Conservation (phyloP, 2,329 filamentous ascomycete genomes). For the Aspergillus ruber region DNA sequence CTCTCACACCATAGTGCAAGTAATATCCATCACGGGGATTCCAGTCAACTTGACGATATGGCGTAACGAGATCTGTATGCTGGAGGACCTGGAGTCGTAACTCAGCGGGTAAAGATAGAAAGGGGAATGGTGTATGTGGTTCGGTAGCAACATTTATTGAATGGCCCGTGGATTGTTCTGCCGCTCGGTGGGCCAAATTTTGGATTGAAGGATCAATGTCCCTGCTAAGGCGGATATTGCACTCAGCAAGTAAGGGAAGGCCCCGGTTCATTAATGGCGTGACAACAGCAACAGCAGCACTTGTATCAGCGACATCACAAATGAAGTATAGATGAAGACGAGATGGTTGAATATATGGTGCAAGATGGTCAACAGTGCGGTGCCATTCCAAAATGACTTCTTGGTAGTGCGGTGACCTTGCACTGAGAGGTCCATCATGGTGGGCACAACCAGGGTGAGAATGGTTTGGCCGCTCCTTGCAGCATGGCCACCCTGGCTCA, state of each 20-base stretch:
- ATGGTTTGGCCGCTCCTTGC: not conserved
- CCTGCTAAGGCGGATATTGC: not conserved
- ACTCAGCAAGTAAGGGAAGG: not conserved
- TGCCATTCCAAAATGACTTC: not conserved
- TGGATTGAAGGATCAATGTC: not conserved
- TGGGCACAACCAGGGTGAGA: not conserved
- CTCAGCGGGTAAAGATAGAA: not conserved
- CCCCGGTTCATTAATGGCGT: not conserved
- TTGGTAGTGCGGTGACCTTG: not conserved
- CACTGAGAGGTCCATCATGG: not conserved
- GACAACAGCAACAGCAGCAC: not conserved
- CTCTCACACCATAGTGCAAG: not conserved
- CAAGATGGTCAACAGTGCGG: not conserved
- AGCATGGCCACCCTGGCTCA: not conserved
- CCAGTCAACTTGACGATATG: not conserved
- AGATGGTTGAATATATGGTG: not conserved
- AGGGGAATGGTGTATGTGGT: not conserved
- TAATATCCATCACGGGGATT: not conserved
- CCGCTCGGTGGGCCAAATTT: not conserved
- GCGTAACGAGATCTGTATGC: not conserved
- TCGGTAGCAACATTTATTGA: not conserved
- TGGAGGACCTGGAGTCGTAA: not conserved
- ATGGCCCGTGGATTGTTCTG: not conserved
- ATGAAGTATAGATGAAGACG: not conserved
- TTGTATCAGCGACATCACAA: not conserved